A percentile compares a stretch with the other conserved stretches of the same genome.
These are phyloP conservation scores for Aspergillus flavus DNA, from an alignment of 2,329 filamentous ascomycete species.

Conservation along the genomic window DNA sequence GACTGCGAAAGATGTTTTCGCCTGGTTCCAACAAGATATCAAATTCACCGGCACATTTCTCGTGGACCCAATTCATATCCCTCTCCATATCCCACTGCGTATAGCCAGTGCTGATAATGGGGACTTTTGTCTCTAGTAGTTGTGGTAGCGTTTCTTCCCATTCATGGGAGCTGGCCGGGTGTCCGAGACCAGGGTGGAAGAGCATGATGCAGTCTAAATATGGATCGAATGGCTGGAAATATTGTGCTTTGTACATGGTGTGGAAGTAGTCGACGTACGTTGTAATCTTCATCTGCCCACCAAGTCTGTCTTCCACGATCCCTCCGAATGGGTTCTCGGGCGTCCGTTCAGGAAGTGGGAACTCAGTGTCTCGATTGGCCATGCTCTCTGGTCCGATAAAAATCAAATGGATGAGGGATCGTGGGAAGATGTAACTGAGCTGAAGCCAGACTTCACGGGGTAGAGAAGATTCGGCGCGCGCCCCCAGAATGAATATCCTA, in stretches of 20 bases:
- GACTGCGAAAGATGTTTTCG: conserved; percentile 89
- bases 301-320: conserved; percentile 89
- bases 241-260: conserved; percentile 85
- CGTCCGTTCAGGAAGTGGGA: conserved; percentile 84
- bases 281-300: conserved; percentile 89
- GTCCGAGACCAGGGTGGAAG: conserved; percentile 94
- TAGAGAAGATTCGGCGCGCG: conserved; percentile 94
- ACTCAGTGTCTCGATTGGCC: conserved; percentile 89
- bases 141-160: conserved; percentile 90
- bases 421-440: conserved; percentile 91
- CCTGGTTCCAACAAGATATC: conserved; percentile 89
- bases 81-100: conserved; percentile 93
- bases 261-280: conserved; percentile 99
- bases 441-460: conserved; percentile 94
- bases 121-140: conserved; percentile 91
- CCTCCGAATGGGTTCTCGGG: conserved; percentile 87
- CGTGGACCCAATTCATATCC: conserved; percentile 85
- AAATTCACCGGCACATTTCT: conserved; percentile 85
- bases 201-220: conserved; percentile 98
- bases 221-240: conserved; percentile 93
- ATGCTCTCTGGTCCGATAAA: conserved; percentile 97
- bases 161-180: conserved; percentile 89
- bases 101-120: conserved; percentile 92
- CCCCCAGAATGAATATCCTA: conserved; percentile 88
- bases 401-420: conserved; percentile 83